A percentile compares a stretch with the other conserved stretches of the same genome.
Evolutionary conservation across 805 yeast species (phyloP).

Genomic region (Monosporozyma aquatica): DNA sequence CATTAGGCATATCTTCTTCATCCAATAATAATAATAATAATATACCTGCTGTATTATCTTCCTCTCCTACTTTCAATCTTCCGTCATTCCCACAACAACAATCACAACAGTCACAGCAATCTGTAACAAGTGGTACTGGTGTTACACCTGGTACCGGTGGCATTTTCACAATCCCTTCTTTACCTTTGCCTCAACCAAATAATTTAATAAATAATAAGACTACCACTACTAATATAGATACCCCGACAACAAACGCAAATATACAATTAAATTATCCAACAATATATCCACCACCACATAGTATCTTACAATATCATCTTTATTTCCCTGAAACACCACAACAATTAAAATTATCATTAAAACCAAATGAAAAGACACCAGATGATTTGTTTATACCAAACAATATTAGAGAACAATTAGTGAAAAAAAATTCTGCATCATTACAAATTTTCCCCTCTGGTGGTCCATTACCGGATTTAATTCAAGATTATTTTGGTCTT

Average conservation of each 20-base stretch:
- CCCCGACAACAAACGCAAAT: not conserved
- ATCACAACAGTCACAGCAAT: not conserved
- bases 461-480: constrained; percentile 54
- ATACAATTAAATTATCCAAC: constrained; percentile 22
- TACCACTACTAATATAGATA: not conserved
- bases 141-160: too few relatives aligned
- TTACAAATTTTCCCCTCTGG: constrained; percentile 48
- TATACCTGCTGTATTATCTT: not conserved
- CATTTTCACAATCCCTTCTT: not conserved
- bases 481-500: constrained; percentile 76
- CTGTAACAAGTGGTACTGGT: too few relatives aligned
- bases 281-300: constrained; percentile 34
- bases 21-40: too few relatives aligned
- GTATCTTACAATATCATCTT: constrained; percentile 62
- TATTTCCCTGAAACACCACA: constrained; percentile 89
- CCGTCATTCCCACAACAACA: constrained; percentile 1
- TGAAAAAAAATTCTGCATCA: constrained; percentile 70
- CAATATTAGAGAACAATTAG: constrained; percentile 60
- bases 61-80: not conserved
- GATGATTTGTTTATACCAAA: constrained; percentile 64
- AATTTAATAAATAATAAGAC: not conserved
- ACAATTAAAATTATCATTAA: constrained; percentile 47
- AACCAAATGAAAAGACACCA: constrained; percentile 63
- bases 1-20: not conserved
- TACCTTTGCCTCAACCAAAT: not conserved